Percentiles rank a stretch among this genome's conserved stretches.
Evolutionary conservation across 192 early-diverging fungal species (phyloP).

Genomic region (Dissophora globulifera): DNA sequence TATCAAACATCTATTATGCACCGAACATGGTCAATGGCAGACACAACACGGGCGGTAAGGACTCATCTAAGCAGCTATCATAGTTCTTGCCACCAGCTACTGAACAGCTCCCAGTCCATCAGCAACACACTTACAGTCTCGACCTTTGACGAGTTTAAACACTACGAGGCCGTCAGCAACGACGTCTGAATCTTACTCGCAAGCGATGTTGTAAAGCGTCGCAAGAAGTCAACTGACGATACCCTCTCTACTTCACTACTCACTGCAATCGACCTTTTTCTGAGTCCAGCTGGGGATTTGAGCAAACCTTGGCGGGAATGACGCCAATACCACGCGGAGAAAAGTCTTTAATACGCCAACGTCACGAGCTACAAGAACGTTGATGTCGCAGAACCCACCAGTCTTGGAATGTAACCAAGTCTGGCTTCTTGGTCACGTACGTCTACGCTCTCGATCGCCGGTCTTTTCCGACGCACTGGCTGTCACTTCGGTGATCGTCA

Average conservation of each 20-base stretch:
- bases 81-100: constrained; percentile 62
- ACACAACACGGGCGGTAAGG: constrained; percentile 59
- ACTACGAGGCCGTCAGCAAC: constrained; percentile 42
- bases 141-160: constrained; percentile 49
- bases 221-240: constrained; percentile 58
- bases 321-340: constrained; percentile 56
- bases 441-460: too few species aligned
- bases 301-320: constrained; percentile 64
- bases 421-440: constrained; percentile 54
- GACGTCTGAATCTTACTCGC: constrained; percentile 55
- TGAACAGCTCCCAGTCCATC: constrained; percentile 58
- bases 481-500: constrained; percentile 1
- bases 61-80: constrained; percentile 65
- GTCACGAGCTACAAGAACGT: constrained; percentile 47
- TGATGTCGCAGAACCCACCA: constrained; percentile 46
- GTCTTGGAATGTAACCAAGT: constrained; percentile 47
- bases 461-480: constrained; percentile 1
- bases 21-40: constrained; percentile 72
- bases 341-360: constrained; percentile 59
- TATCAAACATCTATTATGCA: constrained; percentile 40
- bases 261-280: constrained; percentile 66
- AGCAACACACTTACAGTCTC: constrained; percentile 57
- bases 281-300: constrained; percentile 72
- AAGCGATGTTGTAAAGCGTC: constrained; percentile 45
- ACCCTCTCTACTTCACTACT: constrained; percentile 76